Conservation (phyloP, 208 protist species). For the Trypanosoma avium region DNA sequence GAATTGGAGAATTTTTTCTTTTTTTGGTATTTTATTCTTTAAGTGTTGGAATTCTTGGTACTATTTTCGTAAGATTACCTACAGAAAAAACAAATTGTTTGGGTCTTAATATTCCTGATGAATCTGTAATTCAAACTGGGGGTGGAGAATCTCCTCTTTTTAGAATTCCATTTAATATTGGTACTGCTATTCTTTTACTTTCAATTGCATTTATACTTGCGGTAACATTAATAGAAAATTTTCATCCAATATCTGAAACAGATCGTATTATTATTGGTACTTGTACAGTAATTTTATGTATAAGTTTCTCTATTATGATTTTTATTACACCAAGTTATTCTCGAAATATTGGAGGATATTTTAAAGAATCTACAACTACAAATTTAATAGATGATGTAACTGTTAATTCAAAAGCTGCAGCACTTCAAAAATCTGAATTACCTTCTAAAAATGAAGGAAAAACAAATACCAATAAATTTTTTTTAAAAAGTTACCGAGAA, state of each 20-base stretch:
- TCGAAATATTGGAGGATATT: conserved; percentile 42
- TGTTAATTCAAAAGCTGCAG: neutral
- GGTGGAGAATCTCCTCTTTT: conserved; percentile 63
- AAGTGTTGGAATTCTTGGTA: conserved; percentile 51
- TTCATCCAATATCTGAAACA: conserved; percentile 19
- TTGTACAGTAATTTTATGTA: conserved; percentile 40
- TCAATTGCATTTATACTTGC: conserved; percentile 48
- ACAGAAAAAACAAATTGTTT: conserved; percentile 47
- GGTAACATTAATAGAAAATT: conserved; percentile 59
- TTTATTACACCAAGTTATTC: conserved; percentile 64
- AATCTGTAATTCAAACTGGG: conserved; percentile 34
- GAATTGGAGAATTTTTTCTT: conserved; percentile 64
- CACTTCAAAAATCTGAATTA: neutral
- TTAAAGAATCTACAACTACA: neutral
- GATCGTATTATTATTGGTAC: conserved; percentile 45
- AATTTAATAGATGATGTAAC: neutral
- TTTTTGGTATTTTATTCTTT: conserved; percentile 62
- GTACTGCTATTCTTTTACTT: conserved; percentile 49
- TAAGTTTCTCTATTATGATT: conserved; percentile 66
- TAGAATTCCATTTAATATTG: conserved; percentile 57
- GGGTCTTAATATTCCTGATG: conserved; percentile 66
- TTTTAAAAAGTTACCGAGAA: no score
- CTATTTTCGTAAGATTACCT: conserved; percentile 52
- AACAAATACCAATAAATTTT: no score
- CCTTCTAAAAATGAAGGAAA: no score